These are phyloP conservation scores for Quercus cerris DNA, from an alignment of 306 rosid species.

Conservation along the genomic window DNA sequence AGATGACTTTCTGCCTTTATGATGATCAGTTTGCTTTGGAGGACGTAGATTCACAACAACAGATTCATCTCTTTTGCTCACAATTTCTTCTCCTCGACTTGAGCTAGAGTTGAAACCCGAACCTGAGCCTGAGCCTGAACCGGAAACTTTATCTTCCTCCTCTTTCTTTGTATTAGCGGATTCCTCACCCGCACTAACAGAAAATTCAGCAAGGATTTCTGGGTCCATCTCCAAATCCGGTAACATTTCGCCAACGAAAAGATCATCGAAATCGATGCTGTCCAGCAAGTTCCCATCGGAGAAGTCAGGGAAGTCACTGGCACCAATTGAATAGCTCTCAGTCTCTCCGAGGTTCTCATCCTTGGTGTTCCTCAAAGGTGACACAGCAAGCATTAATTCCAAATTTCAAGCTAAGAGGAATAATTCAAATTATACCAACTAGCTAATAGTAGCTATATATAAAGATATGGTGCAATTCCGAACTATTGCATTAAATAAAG, in stretches of 20 bases:
- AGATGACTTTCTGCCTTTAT: slow-evolving; percentile 55
- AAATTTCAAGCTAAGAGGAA: slow-evolving; percentile 9
- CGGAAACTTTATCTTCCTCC: slow-evolving; percentile 47
- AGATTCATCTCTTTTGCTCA: slow-evolving; percentile 41
- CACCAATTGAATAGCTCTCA: slow-evolving; percentile 50
- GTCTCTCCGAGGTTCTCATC: slow-evolving; percentile 63
- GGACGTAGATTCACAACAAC: slow-evolving; percentile 12
- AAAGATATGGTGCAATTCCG: neutral
- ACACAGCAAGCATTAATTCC: slow-evolving; percentile 69
- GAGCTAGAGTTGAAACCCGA: slow-evolving; percentile 15
- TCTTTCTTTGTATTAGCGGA: slow-evolving; percentile 33
- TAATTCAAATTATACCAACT: neutral
- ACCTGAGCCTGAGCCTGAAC: slow-evolving; percentile 33
- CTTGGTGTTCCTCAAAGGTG: slow-evolving; percentile 50
- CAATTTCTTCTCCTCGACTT: slow-evolving; percentile 41
- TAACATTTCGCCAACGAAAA: slow-evolving; percentile 60
- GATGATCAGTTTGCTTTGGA: slow-evolving; percentile 16
- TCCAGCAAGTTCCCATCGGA: slow-evolving; percentile 59
- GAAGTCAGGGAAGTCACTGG: slow-evolving; percentile 47
- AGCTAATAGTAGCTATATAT: neutral
- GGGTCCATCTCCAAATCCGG: slow-evolving; percentile 92
- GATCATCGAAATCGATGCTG: slow-evolving; percentile 72
- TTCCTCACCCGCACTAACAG: slow-evolving; percentile 44
- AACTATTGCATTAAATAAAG: slow-evolving; percentile 8
- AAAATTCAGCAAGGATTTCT: slow-evolving; percentile 66